Conservation (phyloP, 192 early-diverging fungal genomes). For the Phlyctochytrium bullatum region DNA sequence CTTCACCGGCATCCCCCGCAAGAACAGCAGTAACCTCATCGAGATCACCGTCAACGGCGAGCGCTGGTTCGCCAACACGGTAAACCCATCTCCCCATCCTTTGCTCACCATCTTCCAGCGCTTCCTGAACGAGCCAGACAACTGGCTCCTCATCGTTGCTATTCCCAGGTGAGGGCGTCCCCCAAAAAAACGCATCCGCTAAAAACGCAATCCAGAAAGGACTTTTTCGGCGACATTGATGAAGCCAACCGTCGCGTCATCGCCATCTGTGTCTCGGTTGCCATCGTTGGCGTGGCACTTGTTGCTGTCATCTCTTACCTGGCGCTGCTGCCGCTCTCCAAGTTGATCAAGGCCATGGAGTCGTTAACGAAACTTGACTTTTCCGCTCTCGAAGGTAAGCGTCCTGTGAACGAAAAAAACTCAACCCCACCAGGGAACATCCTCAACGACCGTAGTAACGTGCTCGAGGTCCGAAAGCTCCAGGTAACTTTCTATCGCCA, state of each 20-base stretch:
- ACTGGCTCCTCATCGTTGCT: background rate
- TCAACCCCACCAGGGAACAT: background rate
- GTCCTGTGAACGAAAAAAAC: background rate
- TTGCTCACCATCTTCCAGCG: background rate
- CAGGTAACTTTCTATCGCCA: background rate
- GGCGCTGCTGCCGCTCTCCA: background rate
- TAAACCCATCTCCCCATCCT: background rate
- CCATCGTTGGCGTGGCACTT: background rate
- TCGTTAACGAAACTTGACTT: background rate
- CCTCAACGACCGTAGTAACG: background rate
- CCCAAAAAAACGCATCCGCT: no score
- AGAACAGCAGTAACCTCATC: background rate
- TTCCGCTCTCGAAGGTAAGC: background rate
- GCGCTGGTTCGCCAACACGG: background rate
- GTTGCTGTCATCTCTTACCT: background rate
- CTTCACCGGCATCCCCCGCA: background rate
- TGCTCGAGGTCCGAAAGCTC: background rate
- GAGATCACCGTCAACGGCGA: background rate
- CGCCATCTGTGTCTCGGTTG: background rate
- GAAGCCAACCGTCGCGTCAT: background rate
- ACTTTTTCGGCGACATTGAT: conserved; percentile 3
- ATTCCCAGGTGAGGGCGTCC: background rate
- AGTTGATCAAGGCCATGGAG: background rate
- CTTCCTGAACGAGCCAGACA: background rate
- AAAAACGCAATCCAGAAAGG: no score